These are phyloP conservation scores for Fusarium pseudograminearum DNA, from an alignment of 2,329 filamentous ascomycete genomes.

Conservation along the genomic window DNA sequence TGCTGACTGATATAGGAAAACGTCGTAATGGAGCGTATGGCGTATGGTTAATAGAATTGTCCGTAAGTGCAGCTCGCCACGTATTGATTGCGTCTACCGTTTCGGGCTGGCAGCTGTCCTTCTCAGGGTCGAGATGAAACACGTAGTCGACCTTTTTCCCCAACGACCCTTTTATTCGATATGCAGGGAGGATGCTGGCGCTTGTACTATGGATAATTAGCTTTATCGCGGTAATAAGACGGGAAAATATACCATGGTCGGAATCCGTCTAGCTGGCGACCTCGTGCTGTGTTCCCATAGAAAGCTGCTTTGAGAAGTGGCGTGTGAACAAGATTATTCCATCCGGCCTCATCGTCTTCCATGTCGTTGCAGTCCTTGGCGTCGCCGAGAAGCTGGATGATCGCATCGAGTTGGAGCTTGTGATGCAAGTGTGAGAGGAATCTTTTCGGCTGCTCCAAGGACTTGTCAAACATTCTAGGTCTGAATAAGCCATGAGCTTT, in stretches of 20 bases:
- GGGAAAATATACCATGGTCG: neutral
- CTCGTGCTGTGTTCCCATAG: neutral
- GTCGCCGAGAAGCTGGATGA: neutral
- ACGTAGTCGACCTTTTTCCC: slow-evolving; percentile 11
- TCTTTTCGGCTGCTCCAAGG: neutral
- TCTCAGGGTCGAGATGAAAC: neutral
- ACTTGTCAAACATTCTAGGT: slow-evolving; percentile 1
- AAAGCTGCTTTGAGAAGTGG: slow-evolving; percentile 1
- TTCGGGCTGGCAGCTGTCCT: neutral
- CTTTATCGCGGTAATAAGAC: neutral
- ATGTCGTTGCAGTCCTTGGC: neutral
- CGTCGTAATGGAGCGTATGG: neutral
- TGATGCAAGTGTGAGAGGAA: neutral
- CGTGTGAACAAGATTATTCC: slow-evolving; percentile 22
- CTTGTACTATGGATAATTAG: neutral
- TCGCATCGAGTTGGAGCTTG: neutral
- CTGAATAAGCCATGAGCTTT: neutral
- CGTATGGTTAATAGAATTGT: slow-evolving; percentile 10
- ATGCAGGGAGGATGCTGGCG: slow-evolving; percentile 8
- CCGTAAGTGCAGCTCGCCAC: neutral
- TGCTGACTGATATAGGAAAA: slow-evolving; percentile 7
- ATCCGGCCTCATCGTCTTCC: slow-evolving; percentile 9
- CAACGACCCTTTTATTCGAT: neutral
- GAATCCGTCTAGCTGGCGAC: neutral
- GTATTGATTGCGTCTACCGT: neutral